Evolutionary conservation across 208 protist species (phyloP), one percentile per base, ranked within the genome.

Genomic region (Acanthamoeba sp.): DNA sequence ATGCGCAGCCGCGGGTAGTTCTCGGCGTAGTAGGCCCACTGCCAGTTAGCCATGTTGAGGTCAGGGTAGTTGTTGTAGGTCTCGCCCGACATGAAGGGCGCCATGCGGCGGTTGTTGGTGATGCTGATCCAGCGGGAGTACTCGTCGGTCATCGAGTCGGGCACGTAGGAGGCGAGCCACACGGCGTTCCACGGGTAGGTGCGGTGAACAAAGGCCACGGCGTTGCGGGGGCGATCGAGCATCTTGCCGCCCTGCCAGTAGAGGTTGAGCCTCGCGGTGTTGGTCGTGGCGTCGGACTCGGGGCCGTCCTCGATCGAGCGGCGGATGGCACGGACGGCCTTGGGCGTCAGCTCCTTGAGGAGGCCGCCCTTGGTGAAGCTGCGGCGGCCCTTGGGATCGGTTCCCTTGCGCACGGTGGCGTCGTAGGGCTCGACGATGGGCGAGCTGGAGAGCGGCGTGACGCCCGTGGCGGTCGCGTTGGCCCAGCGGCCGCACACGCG

Each of bases 51-150:
- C 18, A 94, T 52, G 12, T n/a, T 38, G n/a, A 88, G 76, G 59
- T 95, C 95, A 84, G 92, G 91, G 24, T 95, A 95, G 57, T 95
- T 95, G 91, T 95, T 93, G 52, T 95, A 95, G 45, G 84, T 94
- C 50, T 95, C 93, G 69, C 91, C 62, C 3, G 48, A 24, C 32
- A 89, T 93, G 78, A 42, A 95, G 20, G 34, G 1, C 6, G 22
- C 22, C 57, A 95, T 92, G 22, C 71, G 5, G 48, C 38, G 18
- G 40, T 55, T 27, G 40, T 89, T 69, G 29, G 94, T 85, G 29
- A 59, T 73, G 1, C 1, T 50, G 45, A 94, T 94, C 94, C 94
- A 95, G 22, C 84, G 24, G 27, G 29, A 18, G 90, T 95, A 95
- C 1, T 12, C 29, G 32, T 95, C 90, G 18, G 55, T 52, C 16